phyloP scores from a whole-genome alignment of 2,329 filamentous ascomycete species.

The Beauveria asiatica region DNA sequence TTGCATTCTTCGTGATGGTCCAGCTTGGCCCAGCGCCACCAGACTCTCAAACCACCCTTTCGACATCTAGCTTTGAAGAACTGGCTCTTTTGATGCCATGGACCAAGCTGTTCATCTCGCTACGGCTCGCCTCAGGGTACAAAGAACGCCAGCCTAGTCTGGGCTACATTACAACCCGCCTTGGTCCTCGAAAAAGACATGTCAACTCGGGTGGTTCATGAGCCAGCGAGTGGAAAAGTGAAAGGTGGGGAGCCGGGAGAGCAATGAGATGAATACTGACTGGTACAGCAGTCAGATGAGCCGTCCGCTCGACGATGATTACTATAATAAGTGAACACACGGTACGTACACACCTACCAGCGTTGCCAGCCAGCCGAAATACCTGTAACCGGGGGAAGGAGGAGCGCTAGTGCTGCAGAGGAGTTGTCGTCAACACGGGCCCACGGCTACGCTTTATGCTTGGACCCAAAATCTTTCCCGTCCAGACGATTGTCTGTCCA shows the following conservation, averaged over 20 bases:
- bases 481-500: neutral
- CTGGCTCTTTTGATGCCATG: neutral
- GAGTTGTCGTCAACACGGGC: neutral
- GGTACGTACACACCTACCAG: too few relatives aligned
- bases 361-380: too few relatives aligned
- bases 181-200: neutral
- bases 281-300: neutral
- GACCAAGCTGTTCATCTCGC: conserved; percentile 1
- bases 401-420: too few relatives aligned
- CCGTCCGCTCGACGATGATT: neutral
- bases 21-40: neutral
- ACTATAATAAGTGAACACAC: neutral
- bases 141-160: neutral
- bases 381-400: too few relatives aligned
- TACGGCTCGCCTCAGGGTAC: neutral
- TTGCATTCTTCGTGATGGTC: neutral
- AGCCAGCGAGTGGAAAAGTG: neutral
- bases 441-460: neutral
- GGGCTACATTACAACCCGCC: neutral
- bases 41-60: neutral
- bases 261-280: neutral
- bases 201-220: neutral
- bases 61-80: neutral
- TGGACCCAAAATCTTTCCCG: neutral
- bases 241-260: neutral